Evolutionary conservation across 2,329 filamentous ascomycete species (phyloP), one percentile per base, ranked within the genome.

Genomic region (Fusarium hostae): DNA sequence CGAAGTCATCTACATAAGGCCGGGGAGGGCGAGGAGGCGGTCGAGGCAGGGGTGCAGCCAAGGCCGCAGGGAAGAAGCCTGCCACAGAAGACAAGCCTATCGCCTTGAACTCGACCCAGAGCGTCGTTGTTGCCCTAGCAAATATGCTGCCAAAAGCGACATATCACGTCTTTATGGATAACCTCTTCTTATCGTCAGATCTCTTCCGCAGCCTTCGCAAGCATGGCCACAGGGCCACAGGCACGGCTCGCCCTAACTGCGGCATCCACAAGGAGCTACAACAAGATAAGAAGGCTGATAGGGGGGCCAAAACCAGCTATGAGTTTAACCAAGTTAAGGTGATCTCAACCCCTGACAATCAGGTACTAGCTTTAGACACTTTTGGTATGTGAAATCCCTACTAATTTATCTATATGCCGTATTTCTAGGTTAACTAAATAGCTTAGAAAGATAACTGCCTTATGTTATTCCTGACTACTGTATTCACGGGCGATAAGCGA

Each of bases 131-230:
- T 69, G 34, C 52, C 59, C 58, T 74, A 59, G n/a, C 63, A 47
- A 59, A 64, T 48, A 9, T 32, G 28, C 67, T 74, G 45, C 65
- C 58, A 45, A 50, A 48, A 35, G 48, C 50, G 22, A 72, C 16
- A 44, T 67, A 72, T 50, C 59, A 70, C 54, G 56, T 69, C 59
- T 68, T 72, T 43, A 12, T 66, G 30, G 47, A 72, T 60, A 70
- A 70, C 60, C 65, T 73, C 22, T 71, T 71, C 39, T 69, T 50
- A 3, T 54, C 58, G 15, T 40, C 40, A 30, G 16, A 63, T 39
- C 70, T 67, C 47, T 63, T 68, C 39, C 30, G 45, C 11, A 34
- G 20, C 35, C 52, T 73, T 37, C 44, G 55, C 15, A 9, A 63
- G 11, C 16, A 18, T 34, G 54, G 62, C 44, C 18, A 51, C n/a